Evolutionary conservation across 495 filamentous ascomycete species (phyloP), one percentile per base, ranked within the genome.

Genomic region (Hypoxylon intermedium): DNA sequence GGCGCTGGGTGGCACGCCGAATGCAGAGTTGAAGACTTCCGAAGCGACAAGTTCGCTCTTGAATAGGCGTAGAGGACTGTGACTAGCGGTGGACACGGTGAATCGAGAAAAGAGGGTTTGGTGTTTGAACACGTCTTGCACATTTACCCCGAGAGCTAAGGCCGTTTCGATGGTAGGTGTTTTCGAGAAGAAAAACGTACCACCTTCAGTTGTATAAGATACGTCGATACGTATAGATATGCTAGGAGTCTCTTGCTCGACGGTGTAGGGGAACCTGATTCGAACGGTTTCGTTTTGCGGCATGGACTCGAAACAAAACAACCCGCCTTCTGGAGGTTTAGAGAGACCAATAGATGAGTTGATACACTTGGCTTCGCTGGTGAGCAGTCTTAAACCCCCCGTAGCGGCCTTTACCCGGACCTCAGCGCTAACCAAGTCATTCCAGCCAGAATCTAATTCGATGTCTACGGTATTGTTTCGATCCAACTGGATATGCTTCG

Each of bases 121-220:
- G 46, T 89, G 82, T 70, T 95, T 95, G 80, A 99, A 99, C 31
- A 91, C 85, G 63, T 99, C 95, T 65, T 97, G 92, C 33, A 99
- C 93, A 60, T 98, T 97, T 57, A 99, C 93, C 13, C 92, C 92
- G 33, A 99, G 82, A 0, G 91, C 90, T 9, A 98, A 77, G 13
- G 83, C 75, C 5, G 90, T 87, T 1, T 85, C 82, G 19, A 91
- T 76, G n/a, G 82, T 80, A 9, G 79, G 80, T 18, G 82, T 85
- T 42, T 82, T 80, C 2, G 85, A 82, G 67, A 88, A 96, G 47
- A 80, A 76, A 61, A 94, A 97, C 24, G 72, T 76, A 1, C 91
- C 92, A 11, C 83, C 75, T 4, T 85, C 79, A 0, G 93, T 97
- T 13, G 83, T 78, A 66, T 97, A 99, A 1, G 74, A 77, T 16